These are phyloP conservation scores for Fusarium xyrophilum DNA, from an alignment of 2,329 filamentous ascomycete species.

Conservation along the genomic window DNA sequence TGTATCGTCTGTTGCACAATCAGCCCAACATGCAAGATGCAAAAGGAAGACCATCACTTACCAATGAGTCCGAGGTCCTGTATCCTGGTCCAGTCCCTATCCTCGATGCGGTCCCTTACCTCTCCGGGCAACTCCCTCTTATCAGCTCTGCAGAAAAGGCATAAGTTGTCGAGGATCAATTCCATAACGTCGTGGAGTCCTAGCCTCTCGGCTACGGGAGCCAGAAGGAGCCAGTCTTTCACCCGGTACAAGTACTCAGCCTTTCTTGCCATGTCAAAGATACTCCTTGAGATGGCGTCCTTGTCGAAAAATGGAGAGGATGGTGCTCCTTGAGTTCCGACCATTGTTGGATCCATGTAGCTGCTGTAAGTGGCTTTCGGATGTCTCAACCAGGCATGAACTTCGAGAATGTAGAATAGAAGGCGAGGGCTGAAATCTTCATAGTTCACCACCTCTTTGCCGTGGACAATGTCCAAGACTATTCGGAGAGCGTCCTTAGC, in stretches of 20 bases:
- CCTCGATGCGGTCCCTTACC: neutral
- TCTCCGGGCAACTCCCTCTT: neutral
- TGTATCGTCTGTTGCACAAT: neutral
- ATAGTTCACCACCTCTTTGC: neutral
- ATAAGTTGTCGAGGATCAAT: neutral
- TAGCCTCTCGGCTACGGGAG: slow-evolving; percentile 19
- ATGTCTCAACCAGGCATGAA: slow-evolving; percentile 13
- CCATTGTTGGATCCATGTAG: neutral
- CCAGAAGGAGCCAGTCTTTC: slow-evolving; percentile 25
- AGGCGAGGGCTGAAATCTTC: neutral
- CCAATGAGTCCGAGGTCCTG: slow-evolving; percentile 1
- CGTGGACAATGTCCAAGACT: slow-evolving; percentile 11
- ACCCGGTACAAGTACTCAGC: slow-evolving; percentile 5
- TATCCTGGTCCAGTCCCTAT: slow-evolving; percentile 2
- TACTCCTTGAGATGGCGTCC: neutral
- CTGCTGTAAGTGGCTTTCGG: neutral
- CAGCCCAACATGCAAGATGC: neutral
- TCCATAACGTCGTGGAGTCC: neutral
- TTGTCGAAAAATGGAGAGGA: slow-evolving; percentile 1
- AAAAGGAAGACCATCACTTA: neutral
- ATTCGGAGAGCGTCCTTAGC: slow-evolving; percentile 2
- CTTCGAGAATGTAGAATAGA: slow-evolving; percentile 23
- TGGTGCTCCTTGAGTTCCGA: neutral
- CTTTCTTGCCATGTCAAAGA: neutral
- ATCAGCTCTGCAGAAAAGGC: neutral